These are phyloP conservation scores for Akanthomyces muscarius DNA, from an alignment of 2,329 filamentous ascomycete species.

Conservation along the genomic window DNA sequence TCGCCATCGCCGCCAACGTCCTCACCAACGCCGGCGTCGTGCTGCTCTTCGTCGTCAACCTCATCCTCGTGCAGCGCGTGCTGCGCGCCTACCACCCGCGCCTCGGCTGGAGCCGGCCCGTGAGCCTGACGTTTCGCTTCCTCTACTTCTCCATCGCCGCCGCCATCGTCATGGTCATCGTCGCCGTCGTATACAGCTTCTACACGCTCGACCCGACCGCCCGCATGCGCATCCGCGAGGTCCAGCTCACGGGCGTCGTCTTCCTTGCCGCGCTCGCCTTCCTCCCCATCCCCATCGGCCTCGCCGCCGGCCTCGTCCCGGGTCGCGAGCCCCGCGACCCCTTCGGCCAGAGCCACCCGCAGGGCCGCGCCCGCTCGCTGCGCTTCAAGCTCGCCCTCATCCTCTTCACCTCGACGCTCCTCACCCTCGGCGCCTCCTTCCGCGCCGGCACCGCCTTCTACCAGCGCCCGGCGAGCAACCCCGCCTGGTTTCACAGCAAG, in stretches of 20 bases:
- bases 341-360: conserved; percentile 56
- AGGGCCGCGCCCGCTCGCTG: conserved; percentile 58
- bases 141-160: conserved; percentile 56
- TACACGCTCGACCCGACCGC: conserved; percentile 57
- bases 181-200: conserved; percentile 58
- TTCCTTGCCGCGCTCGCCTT: conserved; percentile 64
- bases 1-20: conserved; percentile 60
- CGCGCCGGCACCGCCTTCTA: conserved; percentile 57
- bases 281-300: conserved; percentile 55
- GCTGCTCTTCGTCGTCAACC: conserved; percentile 72
- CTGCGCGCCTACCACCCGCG: conserved; percentile 67
- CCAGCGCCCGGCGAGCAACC: conserved; percentile 44
- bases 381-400: conserved; percentile 64
- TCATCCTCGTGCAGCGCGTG: conserved; percentile 72
- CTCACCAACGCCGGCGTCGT: conserved; percentile 72
- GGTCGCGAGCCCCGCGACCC: conserved; percentile 43
- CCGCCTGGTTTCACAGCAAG: conserved; percentile 68
- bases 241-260: conserved; percentile 64
- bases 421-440: conserved; percentile 67
- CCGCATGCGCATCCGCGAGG: conserved; percentile 50
- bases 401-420: conserved; percentile 51
- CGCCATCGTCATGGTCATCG: conserved; percentile 63
- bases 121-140: conserved; percentile 50
- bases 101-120: conserved; percentile 62
- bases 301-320: conserved; percentile 34